Evolutionary conservation across 768 basidiomycete species (phyloP).

Genomic region (Boletus coccyginus): DNA sequence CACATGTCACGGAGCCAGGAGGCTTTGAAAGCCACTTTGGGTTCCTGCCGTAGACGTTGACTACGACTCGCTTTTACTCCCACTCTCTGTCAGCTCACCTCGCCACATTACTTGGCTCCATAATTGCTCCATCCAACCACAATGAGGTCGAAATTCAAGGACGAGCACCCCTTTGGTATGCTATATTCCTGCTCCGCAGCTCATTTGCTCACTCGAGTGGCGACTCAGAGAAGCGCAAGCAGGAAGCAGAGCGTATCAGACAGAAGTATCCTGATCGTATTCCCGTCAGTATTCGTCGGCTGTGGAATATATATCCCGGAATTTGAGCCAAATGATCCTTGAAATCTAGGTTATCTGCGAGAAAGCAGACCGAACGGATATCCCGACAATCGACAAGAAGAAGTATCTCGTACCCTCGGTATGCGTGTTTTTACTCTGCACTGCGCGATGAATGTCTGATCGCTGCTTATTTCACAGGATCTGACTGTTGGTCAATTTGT

Average conservation of each 20-base stretch:
- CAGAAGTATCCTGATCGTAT: constrained; percentile 99
- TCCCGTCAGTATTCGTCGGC: constrained; percentile 57
- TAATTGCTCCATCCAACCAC: constrained; percentile 15
- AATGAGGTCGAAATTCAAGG: constrained; percentile 97
- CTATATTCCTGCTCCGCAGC: constrained; percentile 25
- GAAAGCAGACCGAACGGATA: constrained; percentile 98
- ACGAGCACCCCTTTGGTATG: constrained; percentile 96
- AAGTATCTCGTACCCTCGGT: constrained; percentile 99
- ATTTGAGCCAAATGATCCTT: constrained; percentile 9
- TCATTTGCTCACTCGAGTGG: constrained; percentile 30
- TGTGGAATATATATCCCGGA: background rate
- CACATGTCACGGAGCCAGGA: constrained; percentile 35
- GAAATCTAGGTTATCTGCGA: constrained; percentile 91
- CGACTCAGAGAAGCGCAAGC: constrained; percentile 92
- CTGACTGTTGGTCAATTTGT: constrained; percentile 98
- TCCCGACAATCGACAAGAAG: constrained; percentile 99
- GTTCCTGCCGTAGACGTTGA: constrained; percentile 25
- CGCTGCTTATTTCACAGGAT: constrained; percentile 52
- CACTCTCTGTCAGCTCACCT: constrained; percentile 4
- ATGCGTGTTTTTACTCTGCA: constrained; percentile 28
- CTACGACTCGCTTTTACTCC: constrained; percentile 18
- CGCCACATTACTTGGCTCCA: background rate
- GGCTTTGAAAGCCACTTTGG: constrained; percentile 29
- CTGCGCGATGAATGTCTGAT: constrained; percentile 28
- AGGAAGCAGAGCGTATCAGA: constrained; percentile 95